phyloP scores from a whole-genome alignment of 164 flowering plant species.

The Magnolia kwangsiensis region DNA sequence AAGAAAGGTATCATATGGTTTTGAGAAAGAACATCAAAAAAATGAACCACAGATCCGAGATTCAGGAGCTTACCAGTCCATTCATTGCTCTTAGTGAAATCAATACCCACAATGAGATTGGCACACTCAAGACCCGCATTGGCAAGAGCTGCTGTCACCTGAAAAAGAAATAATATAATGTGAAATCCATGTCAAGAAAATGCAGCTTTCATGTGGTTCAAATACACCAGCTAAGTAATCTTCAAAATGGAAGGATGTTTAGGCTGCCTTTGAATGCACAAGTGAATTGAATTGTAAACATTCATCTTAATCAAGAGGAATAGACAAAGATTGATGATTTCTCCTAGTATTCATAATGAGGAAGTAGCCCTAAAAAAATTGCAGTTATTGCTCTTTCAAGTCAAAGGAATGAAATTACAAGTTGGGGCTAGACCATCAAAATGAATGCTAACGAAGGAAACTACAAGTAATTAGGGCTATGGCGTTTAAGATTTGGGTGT shows the following conservation, averaged over 20 bases:
- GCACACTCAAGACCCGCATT: constrained; percentile 67
- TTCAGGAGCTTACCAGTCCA: constrained; percentile 64
- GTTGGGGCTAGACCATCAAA: no score
- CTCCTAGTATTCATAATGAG: neutral
- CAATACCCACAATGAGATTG: constrained; percentile 90
- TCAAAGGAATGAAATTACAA: no score
- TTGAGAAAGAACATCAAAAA: neutral
- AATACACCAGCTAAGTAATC: no score
- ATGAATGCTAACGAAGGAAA: no score
- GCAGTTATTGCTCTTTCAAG: no score
- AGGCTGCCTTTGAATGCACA: neutral
- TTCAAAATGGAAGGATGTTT: no score
- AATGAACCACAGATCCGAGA: neutral
- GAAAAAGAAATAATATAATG: constrained; percentile 6
- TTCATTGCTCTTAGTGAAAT: constrained; percentile 94
- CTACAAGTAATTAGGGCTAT: no score
- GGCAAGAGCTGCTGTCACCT: constrained; percentile 55
- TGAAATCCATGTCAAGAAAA: neutral
- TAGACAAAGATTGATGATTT: neutral
- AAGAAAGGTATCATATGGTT: no score
- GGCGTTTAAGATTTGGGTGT: no score
- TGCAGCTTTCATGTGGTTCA: neutral
- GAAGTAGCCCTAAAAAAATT: no score
- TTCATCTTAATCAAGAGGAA: no score
- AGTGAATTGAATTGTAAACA: neutral